These are phyloP conservation scores for Staphylotrichum longicolle DNA, from an alignment of 495 filamentous ascomycete genomes.

Conservation along the genomic window DNA sequence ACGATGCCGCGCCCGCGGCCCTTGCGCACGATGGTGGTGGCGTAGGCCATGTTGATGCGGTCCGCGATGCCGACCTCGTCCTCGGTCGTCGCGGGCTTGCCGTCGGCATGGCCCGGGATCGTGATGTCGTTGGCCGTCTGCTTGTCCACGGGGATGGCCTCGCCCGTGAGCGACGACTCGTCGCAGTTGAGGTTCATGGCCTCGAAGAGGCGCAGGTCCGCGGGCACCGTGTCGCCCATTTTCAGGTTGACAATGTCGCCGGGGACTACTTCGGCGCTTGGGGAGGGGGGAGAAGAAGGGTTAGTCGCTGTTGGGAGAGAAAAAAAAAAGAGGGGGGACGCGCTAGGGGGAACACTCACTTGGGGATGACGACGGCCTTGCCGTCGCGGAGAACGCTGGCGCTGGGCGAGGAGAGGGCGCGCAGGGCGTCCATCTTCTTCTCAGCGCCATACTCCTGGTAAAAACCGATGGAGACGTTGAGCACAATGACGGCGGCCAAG, in stretches of 20 bases:
- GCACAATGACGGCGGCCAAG: constrained; percentile 72
- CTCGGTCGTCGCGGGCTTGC: constrained; percentile 34
- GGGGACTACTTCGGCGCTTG: constrained; percentile 69
- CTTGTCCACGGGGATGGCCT: constrained; percentile 55
- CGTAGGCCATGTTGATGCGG: constrained; percentile 67
- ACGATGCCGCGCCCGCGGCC: constrained; percentile 67
- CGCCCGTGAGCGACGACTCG: constrained; percentile 59
- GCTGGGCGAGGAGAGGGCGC: constrained; percentile 73
- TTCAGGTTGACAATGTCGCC: constrained; percentile 78
- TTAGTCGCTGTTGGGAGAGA: constrained; percentile 6
- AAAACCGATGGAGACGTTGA: constrained; percentile 80
- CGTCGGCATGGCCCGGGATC: constrained; percentile 30
- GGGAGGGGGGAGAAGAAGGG: constrained; percentile 5
- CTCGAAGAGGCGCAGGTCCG: constrained; percentile 71
- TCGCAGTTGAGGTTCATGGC: constrained; percentile 65
- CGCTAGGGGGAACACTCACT: constrained; percentile 36
- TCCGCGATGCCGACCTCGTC: constrained; percentile 61
- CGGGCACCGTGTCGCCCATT: constrained; percentile 81
- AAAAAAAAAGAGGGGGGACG: neutral
- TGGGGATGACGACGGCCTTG: constrained; percentile 59
- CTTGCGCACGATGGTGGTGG: constrained; percentile 65
- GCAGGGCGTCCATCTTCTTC: constrained; percentile 80
- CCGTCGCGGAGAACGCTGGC: constrained; percentile 76
- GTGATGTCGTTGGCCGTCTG: constrained; percentile 34
- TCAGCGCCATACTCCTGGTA: constrained; percentile 81